Conservation (phyloP, 106 monocot species). For the Dioscorea alata region DNA sequence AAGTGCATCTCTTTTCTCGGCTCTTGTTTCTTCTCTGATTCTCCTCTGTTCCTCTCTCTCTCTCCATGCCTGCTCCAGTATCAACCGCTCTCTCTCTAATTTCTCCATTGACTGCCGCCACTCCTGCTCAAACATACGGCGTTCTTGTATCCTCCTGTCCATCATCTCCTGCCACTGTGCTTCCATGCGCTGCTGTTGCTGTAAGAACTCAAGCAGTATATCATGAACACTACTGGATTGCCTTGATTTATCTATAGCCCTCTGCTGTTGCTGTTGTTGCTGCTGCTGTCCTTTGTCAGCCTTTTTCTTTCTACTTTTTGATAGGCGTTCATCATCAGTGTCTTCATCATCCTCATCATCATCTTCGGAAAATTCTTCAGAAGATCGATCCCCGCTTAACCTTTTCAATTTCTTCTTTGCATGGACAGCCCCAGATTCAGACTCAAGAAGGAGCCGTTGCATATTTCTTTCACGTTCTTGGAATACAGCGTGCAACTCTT, state of each 20-base stretch:
- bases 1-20: constrained; percentile 87
- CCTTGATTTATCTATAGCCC: constrained; percentile 28
- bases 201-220: constrained; percentile 72
- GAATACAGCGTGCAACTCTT: constrained; percentile 85
- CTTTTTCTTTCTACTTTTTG: constrained; percentile 50
- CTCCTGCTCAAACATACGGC: constrained; percentile 63
- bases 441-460: constrained; percentile 75
- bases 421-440: constrained; percentile 40
- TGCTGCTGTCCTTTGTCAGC: constrained; percentile 21
- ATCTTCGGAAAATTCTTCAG: constrained; percentile 51
- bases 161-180: constrained; percentile 64
- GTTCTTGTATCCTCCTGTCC: constrained; percentile 66
- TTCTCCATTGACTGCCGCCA: constrained; percentile 95
- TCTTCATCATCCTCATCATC: constrained; percentile 55
- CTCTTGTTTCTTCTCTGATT: constrained; percentile 72
- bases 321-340: constrained; percentile 39
- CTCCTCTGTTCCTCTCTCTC: constrained; percentile 95
- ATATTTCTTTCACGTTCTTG: constrained; percentile 66
- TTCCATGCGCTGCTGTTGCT: constrained; percentile 85
- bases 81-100: constrained; percentile 86
- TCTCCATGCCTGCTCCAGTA: constrained; percentile 81
- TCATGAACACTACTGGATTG: constrained; percentile 25
- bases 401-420: constrained; percentile 76
- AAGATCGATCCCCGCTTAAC: constrained; percentile 38
- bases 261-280: constrained; percentile 1